Conservation (phyloP, 129 eudicot genomes). For the Centella asiatica region DNA sequence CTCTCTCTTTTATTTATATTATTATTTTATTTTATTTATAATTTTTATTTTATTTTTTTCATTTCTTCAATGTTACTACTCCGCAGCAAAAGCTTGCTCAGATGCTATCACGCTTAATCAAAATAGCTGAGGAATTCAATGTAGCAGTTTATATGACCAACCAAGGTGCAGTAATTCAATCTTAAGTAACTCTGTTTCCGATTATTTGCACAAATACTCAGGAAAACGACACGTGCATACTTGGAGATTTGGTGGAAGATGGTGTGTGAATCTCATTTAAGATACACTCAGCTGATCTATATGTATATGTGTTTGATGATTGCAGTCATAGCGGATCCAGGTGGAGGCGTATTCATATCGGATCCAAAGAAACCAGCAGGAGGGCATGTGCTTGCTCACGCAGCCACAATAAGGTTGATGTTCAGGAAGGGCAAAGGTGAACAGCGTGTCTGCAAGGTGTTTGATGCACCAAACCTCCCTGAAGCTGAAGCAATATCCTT, state of each 20-base stretch:
- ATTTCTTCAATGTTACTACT: constrained; percentile 8
- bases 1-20: not conserved
- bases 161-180: constrained; percentile 45
- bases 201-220: not conserved
- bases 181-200: not conserved
- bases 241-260: not conserved
- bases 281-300: not conserved
- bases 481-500: constrained; percentile 99
- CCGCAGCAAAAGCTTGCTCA: constrained; percentile 98
- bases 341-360: constrained; percentile 83
- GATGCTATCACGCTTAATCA: constrained; percentile 88
- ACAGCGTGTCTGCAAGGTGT: constrained; percentile 97
- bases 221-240: not conserved
- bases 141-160: constrained; percentile 96
- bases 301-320: constrained; percentile 5
- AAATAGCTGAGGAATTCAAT: constrained; percentile 93
- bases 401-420: constrained; percentile 95
- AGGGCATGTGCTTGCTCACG: constrained; percentile 98
- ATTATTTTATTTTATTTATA: no score
- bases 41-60: no score
- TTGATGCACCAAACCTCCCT: constrained; percentile 98
- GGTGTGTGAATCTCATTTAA: not conserved
- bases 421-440: constrained; percentile 99
- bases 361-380: constrained; percentile 99
- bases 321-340: constrained; percentile 97